Evolutionary conservation across 2,329 filamentous ascomycete genomes (phyloP), one percentile per base, ranked within the genome.

Genomic region (Ophiostoma ulmi): DNA sequence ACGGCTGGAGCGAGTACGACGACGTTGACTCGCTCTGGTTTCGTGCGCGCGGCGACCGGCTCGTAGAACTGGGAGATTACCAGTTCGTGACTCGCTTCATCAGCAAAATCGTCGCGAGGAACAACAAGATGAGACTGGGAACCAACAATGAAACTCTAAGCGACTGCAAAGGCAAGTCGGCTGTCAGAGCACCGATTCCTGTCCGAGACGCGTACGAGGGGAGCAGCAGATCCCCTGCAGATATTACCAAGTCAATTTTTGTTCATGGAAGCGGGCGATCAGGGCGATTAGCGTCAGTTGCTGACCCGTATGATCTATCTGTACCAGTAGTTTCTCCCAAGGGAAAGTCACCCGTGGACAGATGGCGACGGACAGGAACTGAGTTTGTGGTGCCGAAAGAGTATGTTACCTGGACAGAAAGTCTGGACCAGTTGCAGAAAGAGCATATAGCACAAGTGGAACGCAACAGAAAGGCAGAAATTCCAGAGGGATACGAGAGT

Each of bases 61-160:
- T 58, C n/a, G 22, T 22, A 58, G 52, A 58, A 8, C 52, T 58
- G 71, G 52, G 52, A 22, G 22, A 58, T 14, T 58, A 58, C n/a
- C 52, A 58, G 8, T 58, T 58, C 8, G 52, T 58, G 52, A 58
- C 52, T n/a, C 52, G 22, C n/a, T 58, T 58, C 17, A 58, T 58
- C 10, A 14, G 22, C 52, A 58, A 22, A 3, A 58, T 58, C 13
- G 52, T 58, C 10, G 52, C 52, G n/a, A 58, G 22, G 22, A 58
- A 58, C n/a, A 22, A 13, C 10, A 58, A 58, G 22, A 58, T 22
- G 52, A 22, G 52, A 26, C 52, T 26, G 52, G 44, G 8, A n/a
- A n/a, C 44, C 2, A n/a, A 48, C 44, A 7, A 48, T 6, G 44
- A 48, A 5, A 20, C 20, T 5, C 8, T 17, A 26, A 5, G 26